These are phyloP conservation scores for Suhomyces kunorum DNA, from an alignment of 1,139 yeast species.

Conservation along the genomic window DNA sequence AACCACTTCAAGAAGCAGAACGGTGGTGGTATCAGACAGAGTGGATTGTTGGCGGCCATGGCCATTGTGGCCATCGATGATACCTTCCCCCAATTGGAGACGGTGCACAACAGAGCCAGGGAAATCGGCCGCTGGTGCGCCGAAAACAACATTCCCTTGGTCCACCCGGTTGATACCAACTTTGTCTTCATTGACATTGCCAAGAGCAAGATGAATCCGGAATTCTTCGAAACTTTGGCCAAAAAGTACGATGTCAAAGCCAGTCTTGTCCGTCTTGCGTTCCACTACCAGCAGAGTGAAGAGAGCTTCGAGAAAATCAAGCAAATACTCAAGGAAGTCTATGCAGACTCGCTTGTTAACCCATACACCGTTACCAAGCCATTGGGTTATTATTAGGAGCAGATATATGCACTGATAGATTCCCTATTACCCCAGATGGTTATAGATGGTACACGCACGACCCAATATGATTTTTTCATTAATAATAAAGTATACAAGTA, in stretches of 20 bases:
- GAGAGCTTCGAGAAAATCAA: conserved; percentile 35
- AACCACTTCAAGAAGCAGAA: conserved; percentile 89
- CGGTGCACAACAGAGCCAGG: conserved; percentile 69
- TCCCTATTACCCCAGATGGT: no score
- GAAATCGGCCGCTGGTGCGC: conserved; percentile 64
- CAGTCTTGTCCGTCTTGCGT: conserved; percentile 34
- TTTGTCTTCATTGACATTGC: conserved; percentile 77
- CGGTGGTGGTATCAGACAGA: conserved; percentile 94
- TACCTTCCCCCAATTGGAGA: conserved; percentile 60
- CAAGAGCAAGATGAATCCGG: conserved; percentile 60
- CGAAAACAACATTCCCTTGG: conserved; percentile 55
- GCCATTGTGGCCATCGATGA: conserved; percentile 77
- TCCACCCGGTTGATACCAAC: conserved; percentile 81
- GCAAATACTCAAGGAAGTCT: conserved; percentile 31
- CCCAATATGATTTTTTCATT: conserved; percentile 5
- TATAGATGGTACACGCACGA: conserved; percentile 3
- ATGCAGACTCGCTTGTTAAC: conserved; percentile 30
- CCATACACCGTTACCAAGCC: conserved; percentile 24
- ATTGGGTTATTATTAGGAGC: conserved; percentile 6
- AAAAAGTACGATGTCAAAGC: conserved; percentile 46
- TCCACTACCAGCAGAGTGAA: conserved; percentile 41
- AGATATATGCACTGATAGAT: no score
- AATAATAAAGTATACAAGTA: no score
- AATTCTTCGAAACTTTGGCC: conserved; percentile 55
- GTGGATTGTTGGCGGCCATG: conserved; percentile 82